phyloP scores from a whole-genome alignment of 106 monocot species.

The Phalaenopsis aphrodite region DNA sequence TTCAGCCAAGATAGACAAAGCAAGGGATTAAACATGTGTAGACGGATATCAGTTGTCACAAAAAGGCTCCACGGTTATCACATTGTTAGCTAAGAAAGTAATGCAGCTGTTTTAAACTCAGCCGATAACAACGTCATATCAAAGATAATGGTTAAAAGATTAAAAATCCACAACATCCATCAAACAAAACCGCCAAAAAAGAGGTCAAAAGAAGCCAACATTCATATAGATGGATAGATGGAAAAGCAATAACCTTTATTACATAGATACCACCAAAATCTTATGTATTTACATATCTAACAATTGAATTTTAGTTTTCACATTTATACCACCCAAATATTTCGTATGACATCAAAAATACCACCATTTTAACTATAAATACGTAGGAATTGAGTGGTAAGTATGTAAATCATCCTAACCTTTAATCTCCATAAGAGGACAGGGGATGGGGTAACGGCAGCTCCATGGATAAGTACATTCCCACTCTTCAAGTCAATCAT shows the following conservation, averaged over 20 bases:
- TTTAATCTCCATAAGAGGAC: constrained; percentile 57
- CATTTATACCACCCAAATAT: too few species aligned
- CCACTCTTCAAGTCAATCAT: constrained; percentile 36
- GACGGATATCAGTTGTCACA: background rate
- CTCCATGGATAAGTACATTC: constrained; percentile 16
- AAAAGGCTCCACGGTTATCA: background rate
- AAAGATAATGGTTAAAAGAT: background rate
- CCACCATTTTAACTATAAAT: too few species aligned
- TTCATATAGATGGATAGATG: background rate
- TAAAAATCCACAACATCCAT: background rate
- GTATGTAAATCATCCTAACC: constrained; percentile 7
- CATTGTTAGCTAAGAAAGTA: background rate
- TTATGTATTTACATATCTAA: too few species aligned
- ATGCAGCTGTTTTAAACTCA: background rate
- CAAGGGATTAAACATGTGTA: background rate
- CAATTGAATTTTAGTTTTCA: too few species aligned
- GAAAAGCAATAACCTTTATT: constrained; percentile 14
- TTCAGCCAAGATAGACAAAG: background rate
- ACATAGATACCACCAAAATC: too few species aligned
- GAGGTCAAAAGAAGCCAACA: background rate
- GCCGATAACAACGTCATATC: background rate
- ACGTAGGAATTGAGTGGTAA: too few species aligned
- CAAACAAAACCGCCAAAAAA: background rate
- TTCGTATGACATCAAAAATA: too few species aligned
- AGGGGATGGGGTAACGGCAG: constrained; percentile 40